Base-by-base conservation (phyloP, 768 basidiomycete species). In the Tylopilus vinaceipallidus region DNA sequence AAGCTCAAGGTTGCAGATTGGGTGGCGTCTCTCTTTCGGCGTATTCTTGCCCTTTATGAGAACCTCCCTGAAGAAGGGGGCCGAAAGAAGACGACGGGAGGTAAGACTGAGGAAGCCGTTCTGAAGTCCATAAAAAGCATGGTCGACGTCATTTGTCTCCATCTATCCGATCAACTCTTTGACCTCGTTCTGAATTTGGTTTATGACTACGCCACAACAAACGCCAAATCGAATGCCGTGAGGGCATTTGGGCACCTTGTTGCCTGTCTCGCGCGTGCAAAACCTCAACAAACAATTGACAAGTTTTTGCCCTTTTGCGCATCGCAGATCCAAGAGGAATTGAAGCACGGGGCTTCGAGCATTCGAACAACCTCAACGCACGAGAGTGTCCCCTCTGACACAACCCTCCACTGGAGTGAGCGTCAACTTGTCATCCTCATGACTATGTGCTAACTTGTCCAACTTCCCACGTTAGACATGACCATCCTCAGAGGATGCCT, bases 1-100 rank as follows among this genome's bases (percentile, higher is more conserved):
- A 40, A 6, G 41, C 33, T 55, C 26, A 60, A 27, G 9, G 29
- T 39, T 51, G 12, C 51, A 90, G 91, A 88, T 61, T 92, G 91
- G 90, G 83, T 91, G 12, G 78, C 78, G 0, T 82, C 85, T 19
- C 78, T 92, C 26, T 84, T 92, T 60, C 76, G 88, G 14, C 81
- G 90, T 10, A 81, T 92, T 44, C 74, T 92, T 45, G 81, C 88
- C 1, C 71, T 98, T 17, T 95, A 88, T 62, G 91, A 94, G 71
- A 95, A 95, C 63, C 73, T 98, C 5, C 95, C 95, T 0, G 95
- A 98, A 65, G 95, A 95, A 69, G 93, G 91, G 11, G 95, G 95
- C 5, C 83, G 82, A 71, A 82, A 78, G 69, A 89, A 89, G 54
- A 86, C 79, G 30, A 91, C 91, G 2, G 90, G 90, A 20, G 90